These are phyloP conservation scores for Tricholoma bakamatsutake DNA, from an alignment of 768 basidiomycete genomes.

Conservation along the genomic window DNA sequence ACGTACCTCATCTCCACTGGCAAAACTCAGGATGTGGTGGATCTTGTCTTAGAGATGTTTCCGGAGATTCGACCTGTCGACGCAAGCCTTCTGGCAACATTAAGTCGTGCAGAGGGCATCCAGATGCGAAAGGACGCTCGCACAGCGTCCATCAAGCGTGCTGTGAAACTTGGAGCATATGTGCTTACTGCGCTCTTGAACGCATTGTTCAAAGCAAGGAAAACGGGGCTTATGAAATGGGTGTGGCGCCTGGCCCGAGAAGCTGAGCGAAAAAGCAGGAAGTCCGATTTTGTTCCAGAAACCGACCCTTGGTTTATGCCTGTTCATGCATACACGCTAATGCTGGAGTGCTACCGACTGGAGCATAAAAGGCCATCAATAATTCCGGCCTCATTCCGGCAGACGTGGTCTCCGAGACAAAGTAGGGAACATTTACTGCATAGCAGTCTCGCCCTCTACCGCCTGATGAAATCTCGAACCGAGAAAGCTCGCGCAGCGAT, in stretches of 20 bases:
- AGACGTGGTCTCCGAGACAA: background rate
- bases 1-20: slow-evolving; percentile 45
- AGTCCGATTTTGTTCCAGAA: slow-evolving; percentile 6
- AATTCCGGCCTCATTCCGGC: slow-evolving; percentile 6
- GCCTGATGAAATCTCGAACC: background rate
- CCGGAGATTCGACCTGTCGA: slow-evolving; percentile 40
- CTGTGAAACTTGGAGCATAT: slow-evolving; percentile 49
- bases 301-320: slow-evolving; percentile 58
- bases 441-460: slow-evolving; percentile 1
- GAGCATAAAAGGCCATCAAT: slow-evolving; percentile 28
- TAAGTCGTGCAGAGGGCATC: background rate
- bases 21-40: slow-evolving; percentile 35
- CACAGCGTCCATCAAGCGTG: slow-evolving; percentile 31
- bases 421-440: slow-evolving; percentile 9
- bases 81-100: slow-evolving; percentile 22
- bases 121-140: slow-evolving; percentile 16
- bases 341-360: slow-evolving; percentile 55
- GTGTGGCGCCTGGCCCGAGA: slow-evolving; percentile 59
- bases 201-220: slow-evolving; percentile 51
- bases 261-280: slow-evolving; percentile 54
- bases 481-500: background rate
- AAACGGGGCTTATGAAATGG: slow-evolving; percentile 49
- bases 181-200: slow-evolving; percentile 56
- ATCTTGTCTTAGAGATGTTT: slow-evolving; percentile 47
- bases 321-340: slow-evolving; percentile 63